A percentile compares a stretch with the other conserved stretches of the same genome.
phyloP scores from a whole-genome alignment of 2,329 filamentous ascomycete genomes.

The Aspergillus brunneoviolaceus region DNA sequence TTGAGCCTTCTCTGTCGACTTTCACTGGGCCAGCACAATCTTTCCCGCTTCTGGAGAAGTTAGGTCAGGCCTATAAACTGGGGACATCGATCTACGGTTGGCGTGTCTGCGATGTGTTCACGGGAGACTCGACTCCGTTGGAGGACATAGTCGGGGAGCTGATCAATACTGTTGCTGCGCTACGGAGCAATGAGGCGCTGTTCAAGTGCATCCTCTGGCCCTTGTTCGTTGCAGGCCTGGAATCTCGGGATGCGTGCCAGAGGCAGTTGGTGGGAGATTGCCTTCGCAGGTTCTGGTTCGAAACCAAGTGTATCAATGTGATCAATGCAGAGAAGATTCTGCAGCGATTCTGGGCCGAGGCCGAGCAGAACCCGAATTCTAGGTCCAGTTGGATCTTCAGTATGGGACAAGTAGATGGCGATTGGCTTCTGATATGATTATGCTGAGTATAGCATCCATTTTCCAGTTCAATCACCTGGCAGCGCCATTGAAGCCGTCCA shows the following conservation, averaged over 20 bases:
- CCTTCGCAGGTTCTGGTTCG: conserved; percentile 19
- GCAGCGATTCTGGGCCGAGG: conserved; percentile 14
- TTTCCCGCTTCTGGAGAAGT: background rate
- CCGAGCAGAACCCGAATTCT: background rate
- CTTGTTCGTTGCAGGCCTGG: conserved; percentile 19
- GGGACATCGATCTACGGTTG: conserved; percentile 17
- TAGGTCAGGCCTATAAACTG: conserved; percentile 16
- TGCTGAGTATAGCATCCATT: too few species aligned
- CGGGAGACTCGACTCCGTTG: background rate
- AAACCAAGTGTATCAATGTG: conserved; percentile 23
- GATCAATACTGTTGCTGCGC: conserved; percentile 4
- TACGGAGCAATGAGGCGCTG: conserved; percentile 8
- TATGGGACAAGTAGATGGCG: conserved; percentile 10
- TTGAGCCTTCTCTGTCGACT: background rate
- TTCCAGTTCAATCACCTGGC: too few species aligned
- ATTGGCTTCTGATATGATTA: conserved; percentile 15
- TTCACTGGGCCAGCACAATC: background rate
- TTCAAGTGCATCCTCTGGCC: conserved; percentile 29
- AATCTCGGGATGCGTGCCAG: conserved; percentile 10
- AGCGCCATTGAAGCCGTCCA: background rate
- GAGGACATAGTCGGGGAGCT: conserved; percentile 4
- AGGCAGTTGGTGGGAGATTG: conserved; percentile 1
- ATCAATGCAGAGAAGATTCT: conserved; percentile 21
- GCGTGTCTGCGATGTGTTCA: conserved; percentile 9
- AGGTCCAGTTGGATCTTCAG: conserved; percentile 10